Conservation (phyloP, 257 asterid genomes). For the Nicotiana otophora region DNA sequence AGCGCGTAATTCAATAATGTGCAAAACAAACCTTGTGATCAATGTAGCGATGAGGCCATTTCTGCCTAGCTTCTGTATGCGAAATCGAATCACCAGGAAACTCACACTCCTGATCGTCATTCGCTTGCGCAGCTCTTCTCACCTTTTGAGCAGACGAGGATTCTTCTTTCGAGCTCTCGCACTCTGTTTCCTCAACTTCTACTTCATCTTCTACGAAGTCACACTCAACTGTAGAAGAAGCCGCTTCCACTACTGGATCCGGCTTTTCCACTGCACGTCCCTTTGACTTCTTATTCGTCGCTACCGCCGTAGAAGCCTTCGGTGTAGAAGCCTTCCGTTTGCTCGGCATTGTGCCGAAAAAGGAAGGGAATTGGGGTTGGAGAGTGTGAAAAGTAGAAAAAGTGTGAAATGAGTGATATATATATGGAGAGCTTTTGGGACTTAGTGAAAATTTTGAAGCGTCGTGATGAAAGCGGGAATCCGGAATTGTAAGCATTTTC, state of each 20-base stretch:
- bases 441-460: background rate
- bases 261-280: background rate
- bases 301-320: background rate
- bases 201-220: slow-evolving; percentile 2
- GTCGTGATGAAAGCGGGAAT: background rate
- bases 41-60: slow-evolving; percentile 56
- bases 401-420: background rate
- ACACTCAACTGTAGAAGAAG: background rate
- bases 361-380: background rate
- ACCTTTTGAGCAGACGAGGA: background rate
- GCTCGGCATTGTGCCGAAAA: background rate
- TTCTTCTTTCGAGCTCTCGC: background rate
- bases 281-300: background rate
- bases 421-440: background rate
- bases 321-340: background rate
- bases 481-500: background rate
- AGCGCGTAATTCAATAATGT: too few species aligned
- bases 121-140: background rate
- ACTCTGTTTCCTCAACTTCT: background rate
- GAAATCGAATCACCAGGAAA: slow-evolving; percentile 36
- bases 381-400: too few species aligned
- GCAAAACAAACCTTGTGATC: slow-evolving; percentile 6
- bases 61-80: slow-evolving; percentile 31
- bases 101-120: slow-evolving; percentile 2
- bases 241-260: background rate